Base-by-base conservation (phyloP, 768 basidiomycete genomes). In the Tulasnella sp. region DNA sequence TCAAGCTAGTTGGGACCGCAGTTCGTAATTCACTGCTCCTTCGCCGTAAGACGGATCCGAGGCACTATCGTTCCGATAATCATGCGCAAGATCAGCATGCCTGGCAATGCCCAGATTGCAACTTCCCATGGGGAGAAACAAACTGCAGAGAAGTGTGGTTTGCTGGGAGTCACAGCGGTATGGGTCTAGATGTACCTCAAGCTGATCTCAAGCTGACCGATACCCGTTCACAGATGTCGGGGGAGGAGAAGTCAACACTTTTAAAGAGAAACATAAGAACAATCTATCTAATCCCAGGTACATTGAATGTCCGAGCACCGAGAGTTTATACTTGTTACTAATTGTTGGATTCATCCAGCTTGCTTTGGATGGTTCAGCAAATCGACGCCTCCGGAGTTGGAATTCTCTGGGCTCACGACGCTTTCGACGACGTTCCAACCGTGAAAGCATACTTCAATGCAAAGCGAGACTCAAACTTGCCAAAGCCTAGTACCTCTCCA, bases 81-180 rank as follows among this genome's bases (percentile, higher is more conserved):
- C 9, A 68, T 14, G 62, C 16, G 31, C 5, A 36, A 31, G 62
- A 68, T 14, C 24, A 36, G 16, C 62, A 68, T 19, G 31, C 62
- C n/a, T 27, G 18, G 62, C 62, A 31, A 36, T 68, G 62, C 18
- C 62, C 31, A 4, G 62, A 68, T 19, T 68, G 62, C 62, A 68
- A 27, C 62, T 68, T 68, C 14, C 62, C 62, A 6, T 68, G 62
- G 62, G 52, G 27, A 16, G 10, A 68, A 68, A 68, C 62, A 27
- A 34, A 68, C 34, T 68, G 31, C 62, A 83, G 90, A 19, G 93
- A 95, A 83, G 92, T 94, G 3, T 95, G 93, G 93, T 95, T 94
- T 82, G 82, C 89, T 16, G 78, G 78, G 5, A 76, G 81, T 18
- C 82, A 82, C 40, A 80, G 80, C 21, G 80, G 80, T 44, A 77